Percentiles rank a stretch among this genome's conserved stretches.
phyloP scores from a whole-genome alignment of 768 basidiomycete species.

The Suillus decipiens region DNA sequence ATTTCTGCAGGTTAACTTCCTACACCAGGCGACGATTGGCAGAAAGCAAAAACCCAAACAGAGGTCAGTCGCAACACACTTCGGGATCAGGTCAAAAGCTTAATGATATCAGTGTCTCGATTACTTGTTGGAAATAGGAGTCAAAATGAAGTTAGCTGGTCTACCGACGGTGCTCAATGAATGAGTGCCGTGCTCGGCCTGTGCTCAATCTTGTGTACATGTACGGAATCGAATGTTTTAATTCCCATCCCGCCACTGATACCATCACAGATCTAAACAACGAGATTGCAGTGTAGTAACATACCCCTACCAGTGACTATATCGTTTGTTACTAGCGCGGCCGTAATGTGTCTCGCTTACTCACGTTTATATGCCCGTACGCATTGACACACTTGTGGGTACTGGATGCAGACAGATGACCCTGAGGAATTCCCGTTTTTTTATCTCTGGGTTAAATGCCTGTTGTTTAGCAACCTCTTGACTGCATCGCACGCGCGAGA shows the following conservation, averaged over 20 bases:
- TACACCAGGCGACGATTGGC: conserved; percentile 65
- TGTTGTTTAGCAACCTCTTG: not conserved
- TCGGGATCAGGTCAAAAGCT: conserved; percentile 11
- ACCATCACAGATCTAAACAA: not conserved
- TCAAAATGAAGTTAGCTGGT: conserved; percentile 75
- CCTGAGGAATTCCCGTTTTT: not conserved
- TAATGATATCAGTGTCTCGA: conserved; percentile 67
- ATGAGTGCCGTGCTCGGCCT: conserved; percentile 6
- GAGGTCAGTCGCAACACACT: conserved; percentile 49
- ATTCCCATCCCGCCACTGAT: not conserved
- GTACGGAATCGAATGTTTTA: not conserved
- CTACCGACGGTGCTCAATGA: conserved; percentile 47
- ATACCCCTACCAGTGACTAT: not conserved
- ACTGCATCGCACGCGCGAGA: not conserved
- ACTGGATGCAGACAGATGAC: not conserved
- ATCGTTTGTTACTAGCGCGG: not conserved
- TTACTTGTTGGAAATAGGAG: conserved; percentile 86
- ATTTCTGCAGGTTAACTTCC: conserved; percentile 16
- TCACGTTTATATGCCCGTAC: not conserved
- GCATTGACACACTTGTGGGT: not conserved
- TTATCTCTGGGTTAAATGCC: not conserved
- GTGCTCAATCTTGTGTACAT: not conserved
- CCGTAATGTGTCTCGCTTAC: not conserved
- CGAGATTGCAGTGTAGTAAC: not conserved
- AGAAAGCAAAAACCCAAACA: conserved; percentile 87